Evolutionary conservation across 1,139 yeast genomes (phyloP).

Genomic region (Taphrina populina): DNA sequence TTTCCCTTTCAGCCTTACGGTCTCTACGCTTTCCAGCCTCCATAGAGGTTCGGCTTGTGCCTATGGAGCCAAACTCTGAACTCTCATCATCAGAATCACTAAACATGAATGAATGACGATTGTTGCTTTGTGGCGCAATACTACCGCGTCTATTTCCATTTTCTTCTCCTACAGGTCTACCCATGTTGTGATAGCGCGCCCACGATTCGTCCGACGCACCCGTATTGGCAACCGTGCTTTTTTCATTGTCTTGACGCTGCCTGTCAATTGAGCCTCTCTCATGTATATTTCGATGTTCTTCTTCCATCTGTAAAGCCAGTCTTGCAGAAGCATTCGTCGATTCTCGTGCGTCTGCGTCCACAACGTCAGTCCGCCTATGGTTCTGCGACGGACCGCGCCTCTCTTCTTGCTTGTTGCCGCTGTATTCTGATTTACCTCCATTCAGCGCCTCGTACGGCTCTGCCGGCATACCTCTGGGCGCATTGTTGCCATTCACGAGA

Average conservation of each 20-base stretch:
- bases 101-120: slow-evolving; percentile 1
- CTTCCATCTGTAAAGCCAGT: not conserved
- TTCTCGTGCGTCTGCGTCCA: slow-evolving; percentile 4
- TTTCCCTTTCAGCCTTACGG: slow-evolving; percentile 5
- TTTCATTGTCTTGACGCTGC: no score
- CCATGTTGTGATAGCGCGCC: not conserved
- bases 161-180: not conserved
- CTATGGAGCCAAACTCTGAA: not conserved
- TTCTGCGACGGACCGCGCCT: no score
- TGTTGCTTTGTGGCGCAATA: not conserved
- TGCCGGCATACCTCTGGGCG: no score
- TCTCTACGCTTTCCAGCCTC: not conserved
- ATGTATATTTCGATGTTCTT: not conserved
- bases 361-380: not conserved
- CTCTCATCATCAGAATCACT: not conserved
- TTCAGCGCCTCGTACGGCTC: no score
- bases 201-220: slow-evolving; percentile 4
- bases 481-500: slow-evolving; percentile 11
- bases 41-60: slow-evolving; percentile 1
- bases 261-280: no score
- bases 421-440: no score
- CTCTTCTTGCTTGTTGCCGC: no score
- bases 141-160: slow-evolving; percentile 1
- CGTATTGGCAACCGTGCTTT: not conserved
- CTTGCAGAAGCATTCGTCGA: slow-evolving; percentile 1